Base-by-base conservation (phyloP, 495 filamentous ascomycete genomes). In the Hyaloscypha hepaticicola region DNA sequence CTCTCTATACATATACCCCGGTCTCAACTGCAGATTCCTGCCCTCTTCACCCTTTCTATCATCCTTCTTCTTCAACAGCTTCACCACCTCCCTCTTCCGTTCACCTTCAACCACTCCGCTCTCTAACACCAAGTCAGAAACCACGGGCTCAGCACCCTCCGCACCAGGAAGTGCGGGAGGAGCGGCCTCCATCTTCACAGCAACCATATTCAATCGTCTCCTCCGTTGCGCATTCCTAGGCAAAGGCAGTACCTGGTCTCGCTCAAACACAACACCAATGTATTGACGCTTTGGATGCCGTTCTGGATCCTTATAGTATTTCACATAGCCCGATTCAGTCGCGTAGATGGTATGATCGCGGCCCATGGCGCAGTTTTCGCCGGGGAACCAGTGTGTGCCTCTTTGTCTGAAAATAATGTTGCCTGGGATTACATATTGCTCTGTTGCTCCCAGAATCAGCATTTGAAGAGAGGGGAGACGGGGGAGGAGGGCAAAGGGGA, bases 351-450 rank as follows among this genome's bases (percentile, higher is more conserved):
- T 97, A 81, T 97, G 95, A 77, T 98, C 93, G n/a, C 94, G 87
- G 16, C 95, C 95, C 83, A 97, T 91, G 63, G 82, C 88, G 73
- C 89, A 90, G 78, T 97, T 96, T 73, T 97, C 94, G 68, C 95
- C 95, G 1, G 95, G 86, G 73, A 88, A 92, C 95, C 95, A 99
- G 73, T 87, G 84, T 27, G 96, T 94, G 66, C 95, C 95, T 63
- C 95, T 89, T 77, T 99, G 95, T 67, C 89, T 88, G 85, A 96
- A 99, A 77, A 99, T 93, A 75, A 99, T 98, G 82, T 95, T 96
- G 28, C 96, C 96, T 3, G 92, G 87, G 53, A 93, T 87, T 14
- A 99, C 95, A 73, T 90, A 94, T 76, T 97, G 87, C 71, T 92
- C 88, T 90, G 72, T 58, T 58, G 5, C 1, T 45, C 25, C 29